These are phyloP conservation scores for Candida easanensis DNA, from an alignment of 805 yeast genomes.

Conservation along the genomic window DNA sequence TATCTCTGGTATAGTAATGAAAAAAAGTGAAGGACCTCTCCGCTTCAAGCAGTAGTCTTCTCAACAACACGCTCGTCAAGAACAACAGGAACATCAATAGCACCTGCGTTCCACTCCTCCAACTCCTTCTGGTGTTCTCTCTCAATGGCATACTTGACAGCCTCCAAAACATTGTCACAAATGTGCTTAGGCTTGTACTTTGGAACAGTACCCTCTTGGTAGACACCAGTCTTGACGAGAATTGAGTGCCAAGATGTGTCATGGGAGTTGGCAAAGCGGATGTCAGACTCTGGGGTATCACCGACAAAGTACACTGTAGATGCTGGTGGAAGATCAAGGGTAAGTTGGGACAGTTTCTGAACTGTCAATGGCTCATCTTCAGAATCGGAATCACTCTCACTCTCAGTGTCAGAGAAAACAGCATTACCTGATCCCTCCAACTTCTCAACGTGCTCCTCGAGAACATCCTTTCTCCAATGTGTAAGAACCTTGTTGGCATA, in stretches of 20 bases:
- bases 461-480: constrained; percentile 74
- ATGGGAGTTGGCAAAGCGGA: constrained; percentile 83
- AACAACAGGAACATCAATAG: constrained; percentile 48
- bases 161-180: constrained; percentile 74
- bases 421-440: constrained; percentile 33
- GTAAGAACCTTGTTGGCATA: constrained; percentile 77
- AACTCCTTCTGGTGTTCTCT: constrained; percentile 73
- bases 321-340: constrained; percentile 71
- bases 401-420: constrained; percentile 25
- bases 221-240: constrained; percentile 83
- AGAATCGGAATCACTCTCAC: constrained; percentile 26
- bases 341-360: constrained; percentile 41
- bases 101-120: constrained; percentile 67
- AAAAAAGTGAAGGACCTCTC: too few relatives aligned
- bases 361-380: constrained; percentile 45
- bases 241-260: constrained; percentile 84
- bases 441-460: constrained; percentile 69
- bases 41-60: background rate
- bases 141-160: constrained; percentile 80
- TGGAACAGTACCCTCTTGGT: constrained; percentile 76
- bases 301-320: constrained; percentile 87
- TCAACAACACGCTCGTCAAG: constrained; percentile 37
- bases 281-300: constrained; percentile 87
- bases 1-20: too few relatives aligned
- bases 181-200: constrained; percentile 74